Conservation (phyloP, 139 green algal species). For the Monoraphidium neglectum region DNA sequence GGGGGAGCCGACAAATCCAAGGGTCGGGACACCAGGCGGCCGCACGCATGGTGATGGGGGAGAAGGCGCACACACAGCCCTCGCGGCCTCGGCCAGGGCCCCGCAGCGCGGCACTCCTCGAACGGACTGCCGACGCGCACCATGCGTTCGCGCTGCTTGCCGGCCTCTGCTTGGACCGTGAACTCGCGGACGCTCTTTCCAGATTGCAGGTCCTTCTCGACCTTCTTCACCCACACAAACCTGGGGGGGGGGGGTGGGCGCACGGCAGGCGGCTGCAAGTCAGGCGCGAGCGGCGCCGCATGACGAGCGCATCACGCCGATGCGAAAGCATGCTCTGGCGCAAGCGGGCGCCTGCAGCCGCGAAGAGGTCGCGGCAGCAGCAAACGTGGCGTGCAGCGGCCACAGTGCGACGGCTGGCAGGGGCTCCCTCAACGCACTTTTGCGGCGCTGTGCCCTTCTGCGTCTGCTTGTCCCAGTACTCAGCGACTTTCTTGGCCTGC, state of each 20-base stretch:
- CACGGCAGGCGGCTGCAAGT: too few species aligned
- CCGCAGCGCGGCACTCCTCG: too few species aligned
- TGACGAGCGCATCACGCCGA: too few species aligned
- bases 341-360: too few species aligned
- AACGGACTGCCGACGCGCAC: slow-evolving; percentile 64
- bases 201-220: slow-evolving; percentile 82
- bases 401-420: background rate
- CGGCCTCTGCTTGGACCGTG: slow-evolving; percentile 41
- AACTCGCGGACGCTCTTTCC: slow-evolving; percentile 57
- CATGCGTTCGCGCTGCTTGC: slow-evolving; percentile 77
- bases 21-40: too few species aligned
- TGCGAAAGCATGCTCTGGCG: too few species aligned
- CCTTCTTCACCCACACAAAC: slow-evolving; percentile 97
- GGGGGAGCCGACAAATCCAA: too few species aligned
- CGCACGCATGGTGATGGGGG: too few species aligned
- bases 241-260: background rate
- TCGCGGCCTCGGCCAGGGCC: too few species aligned
- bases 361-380: slow-evolving; percentile 1
- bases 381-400: background rate
- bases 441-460: slow-evolving; percentile 41
- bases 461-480: slow-evolving; percentile 65
- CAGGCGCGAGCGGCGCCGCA: too few species aligned
- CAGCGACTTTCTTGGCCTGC: slow-evolving; percentile 62
- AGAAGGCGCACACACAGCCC: too few species aligned
- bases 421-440: background rate